These are phyloP conservation scores for Pterocarpus santalinus DNA, from an alignment of 306 rosid genomes.

Conservation along the genomic window DNA sequence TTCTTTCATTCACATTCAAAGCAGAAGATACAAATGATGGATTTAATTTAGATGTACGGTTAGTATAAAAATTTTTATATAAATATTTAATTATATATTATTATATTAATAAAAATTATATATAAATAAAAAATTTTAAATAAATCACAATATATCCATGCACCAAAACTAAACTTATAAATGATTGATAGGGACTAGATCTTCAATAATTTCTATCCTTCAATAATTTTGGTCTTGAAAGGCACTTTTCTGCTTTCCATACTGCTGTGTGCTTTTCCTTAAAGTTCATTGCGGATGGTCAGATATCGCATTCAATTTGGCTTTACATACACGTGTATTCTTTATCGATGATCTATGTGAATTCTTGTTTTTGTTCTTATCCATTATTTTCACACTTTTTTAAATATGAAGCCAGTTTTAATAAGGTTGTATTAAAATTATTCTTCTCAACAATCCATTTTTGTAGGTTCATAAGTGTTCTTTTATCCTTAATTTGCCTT, in stretches of 20 bases:
- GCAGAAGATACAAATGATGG: background rate
- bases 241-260: conserved; percentile 17
- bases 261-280: conserved; percentile 2
- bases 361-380: background rate
- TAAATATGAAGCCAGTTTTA: too few species aligned
- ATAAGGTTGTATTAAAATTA: too few species aligned
- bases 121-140: too few species aligned
- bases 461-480: too few species aligned
- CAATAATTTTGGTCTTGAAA: conserved; percentile 51
- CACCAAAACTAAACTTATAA: background rate
- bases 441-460: too few species aligned
- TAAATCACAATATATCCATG: too few species aligned
- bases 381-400: background rate
- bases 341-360: background rate
- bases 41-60: too few species aligned
- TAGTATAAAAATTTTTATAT: too few species aligned
- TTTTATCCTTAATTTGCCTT: background rate
- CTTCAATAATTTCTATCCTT: background rate
- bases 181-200: background rate
- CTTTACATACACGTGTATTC: conserved; percentile 23
- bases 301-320: conserved; percentile 14
- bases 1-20: background rate
- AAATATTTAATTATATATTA: too few species aligned
- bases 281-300: background rate
- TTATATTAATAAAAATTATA: too few species aligned